phyloP scores from a whole-genome alignment of 768 basidiomycete species.

The Kwoniella sp. region DNA sequence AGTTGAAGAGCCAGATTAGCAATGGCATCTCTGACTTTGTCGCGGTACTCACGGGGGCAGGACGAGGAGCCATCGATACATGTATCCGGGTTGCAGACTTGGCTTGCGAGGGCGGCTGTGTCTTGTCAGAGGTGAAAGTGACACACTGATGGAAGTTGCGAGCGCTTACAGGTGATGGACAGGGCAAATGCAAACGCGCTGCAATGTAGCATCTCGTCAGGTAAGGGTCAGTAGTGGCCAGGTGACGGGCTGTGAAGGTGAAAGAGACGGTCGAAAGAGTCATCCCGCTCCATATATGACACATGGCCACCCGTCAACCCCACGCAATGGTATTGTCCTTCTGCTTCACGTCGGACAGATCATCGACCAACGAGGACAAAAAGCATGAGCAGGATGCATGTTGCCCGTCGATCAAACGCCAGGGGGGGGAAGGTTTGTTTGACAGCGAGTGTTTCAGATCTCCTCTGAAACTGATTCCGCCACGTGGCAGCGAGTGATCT shows the following conservation, averaged over 20 bases:
- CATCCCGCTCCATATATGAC: not conserved
- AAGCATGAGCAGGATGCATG: not conserved
- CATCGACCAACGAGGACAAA: not conserved
- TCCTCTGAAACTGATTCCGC: not conserved
- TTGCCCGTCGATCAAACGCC: not conserved
- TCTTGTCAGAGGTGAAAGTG: not conserved
- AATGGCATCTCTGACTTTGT: too few species aligned
- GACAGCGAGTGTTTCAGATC: not conserved
- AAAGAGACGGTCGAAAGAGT: not conserved
- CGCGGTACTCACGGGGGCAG: slow-evolving; percentile 6
- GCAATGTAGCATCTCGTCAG: not conserved
- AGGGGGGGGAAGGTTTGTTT: not conserved
- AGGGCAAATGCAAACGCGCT: slow-evolving; percentile 4
- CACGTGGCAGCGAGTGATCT: not conserved
- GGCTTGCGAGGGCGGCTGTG: slow-evolving; percentile 6
- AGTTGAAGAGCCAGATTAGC: not conserved
- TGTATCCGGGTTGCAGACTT: slow-evolving; percentile 18
- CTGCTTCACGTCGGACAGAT: not conserved
- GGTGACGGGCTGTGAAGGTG: not conserved
- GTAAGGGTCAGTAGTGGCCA: not conserved
- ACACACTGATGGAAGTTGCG: not conserved
- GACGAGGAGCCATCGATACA: slow-evolving; percentile 24
- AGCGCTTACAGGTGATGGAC: not conserved
- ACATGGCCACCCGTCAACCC: not conserved
- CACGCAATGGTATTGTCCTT: not conserved